Evolutionary conservation across 176 grass and related monocot species (phyloP).

Genomic region (Poa pratensis): DNA sequence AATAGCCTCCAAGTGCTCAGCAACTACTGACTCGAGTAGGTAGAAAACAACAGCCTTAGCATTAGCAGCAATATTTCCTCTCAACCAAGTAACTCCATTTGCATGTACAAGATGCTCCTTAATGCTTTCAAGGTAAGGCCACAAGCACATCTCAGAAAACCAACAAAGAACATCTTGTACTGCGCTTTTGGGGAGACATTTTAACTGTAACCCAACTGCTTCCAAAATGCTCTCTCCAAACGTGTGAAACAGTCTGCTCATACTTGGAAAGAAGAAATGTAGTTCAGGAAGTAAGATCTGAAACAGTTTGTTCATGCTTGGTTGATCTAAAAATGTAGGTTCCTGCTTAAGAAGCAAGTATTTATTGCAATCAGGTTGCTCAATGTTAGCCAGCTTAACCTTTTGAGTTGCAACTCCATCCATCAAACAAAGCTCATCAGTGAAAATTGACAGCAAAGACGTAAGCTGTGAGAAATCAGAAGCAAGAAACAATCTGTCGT

Average conservation of each 20-base stretch:
- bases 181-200: conserved; percentile 69
- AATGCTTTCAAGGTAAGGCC: conserved; percentile 78
- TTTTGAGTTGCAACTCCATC: conserved; percentile 62
- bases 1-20: conserved; percentile 76
- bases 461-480: conserved; percentile 96
- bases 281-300: conserved; percentile 71
- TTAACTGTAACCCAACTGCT: conserved; percentile 84
- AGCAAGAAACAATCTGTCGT: conserved; percentile 72
- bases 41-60: conserved; percentile 91
- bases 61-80: conserved; percentile 74
- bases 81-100: conserved; percentile 60
- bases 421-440: conserved; percentile 75
- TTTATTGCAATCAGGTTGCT: conserved; percentile 46
- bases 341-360: conserved; percentile 54
- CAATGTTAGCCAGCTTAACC: conserved; percentile 38
- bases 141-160: conserved; percentile 96
- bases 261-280: conserved; percentile 87
- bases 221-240: conserved; percentile 93
- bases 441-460: conserved; percentile 82
- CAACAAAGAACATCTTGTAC: conserved; percentile 91
- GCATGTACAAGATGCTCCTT: conserved; percentile 58
- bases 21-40: conserved; percentile 76
- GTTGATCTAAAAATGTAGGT: conserved; percentile 38
- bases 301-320: conserved; percentile 48
- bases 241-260: conserved; percentile 64